These are phyloP conservation scores for Vitis labrusca DNA, from an alignment of 164 flowering plant species.

Conservation along the genomic window DNA sequence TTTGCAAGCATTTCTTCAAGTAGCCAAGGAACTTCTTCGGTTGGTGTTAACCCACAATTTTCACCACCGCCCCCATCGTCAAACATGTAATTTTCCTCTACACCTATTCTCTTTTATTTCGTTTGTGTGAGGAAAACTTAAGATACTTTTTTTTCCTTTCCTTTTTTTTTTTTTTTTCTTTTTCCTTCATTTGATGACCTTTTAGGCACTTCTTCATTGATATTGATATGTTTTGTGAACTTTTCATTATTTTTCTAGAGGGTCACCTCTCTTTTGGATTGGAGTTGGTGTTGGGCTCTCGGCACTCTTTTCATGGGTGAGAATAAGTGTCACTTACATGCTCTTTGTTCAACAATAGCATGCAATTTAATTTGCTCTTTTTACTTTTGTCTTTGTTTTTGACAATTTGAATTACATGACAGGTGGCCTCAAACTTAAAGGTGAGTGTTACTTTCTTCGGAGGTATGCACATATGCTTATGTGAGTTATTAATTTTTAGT, in stretches of 20 bases:
- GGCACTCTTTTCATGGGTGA: constrained; percentile 84
- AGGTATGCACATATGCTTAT: constrained; percentile 12
- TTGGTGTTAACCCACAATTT: constrained; percentile 63
- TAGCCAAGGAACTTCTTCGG: constrained; percentile 59
- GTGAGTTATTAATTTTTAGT: not conserved
- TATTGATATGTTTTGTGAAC: not conserved
- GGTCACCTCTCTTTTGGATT: constrained; percentile 94
- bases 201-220: not conserved
- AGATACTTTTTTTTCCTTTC: not conserved
- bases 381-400: constrained; percentile 6
- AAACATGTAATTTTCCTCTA: constrained; percentile 4
- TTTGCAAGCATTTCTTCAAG: constrained; percentile 67
- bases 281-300: constrained; percentile 94
- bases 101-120: not conserved
- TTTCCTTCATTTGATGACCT: not conserved
- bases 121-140: not conserved
- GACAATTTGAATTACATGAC: constrained; percentile 25
- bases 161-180: not conserved
- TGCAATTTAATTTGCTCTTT: not conserved
- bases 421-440: constrained; percentile 66
- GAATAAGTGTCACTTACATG: constrained; percentile 12
- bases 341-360: not conserved
- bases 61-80: constrained; percentile 65
- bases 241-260: constrained; percentile 42
- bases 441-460: constrained; percentile 38